Evolutionary conservation across 2,329 filamentous ascomycete genomes (phyloP), one percentile per base, ranked within the genome.

Genomic region (Fusarium floridanum): DNA sequence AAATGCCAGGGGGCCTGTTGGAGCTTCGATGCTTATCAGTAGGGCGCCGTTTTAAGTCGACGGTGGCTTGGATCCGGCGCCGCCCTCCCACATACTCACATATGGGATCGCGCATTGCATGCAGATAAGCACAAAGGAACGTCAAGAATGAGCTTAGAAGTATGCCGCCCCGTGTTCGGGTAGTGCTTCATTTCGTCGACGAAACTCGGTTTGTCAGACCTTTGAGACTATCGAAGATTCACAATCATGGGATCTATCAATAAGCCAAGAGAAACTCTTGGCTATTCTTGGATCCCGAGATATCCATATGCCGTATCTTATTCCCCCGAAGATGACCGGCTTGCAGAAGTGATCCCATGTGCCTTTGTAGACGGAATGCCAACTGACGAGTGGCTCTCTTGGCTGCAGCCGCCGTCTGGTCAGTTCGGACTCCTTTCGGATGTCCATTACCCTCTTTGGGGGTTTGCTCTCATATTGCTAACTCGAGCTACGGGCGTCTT

Each of bases 11-110:
- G 71, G 66, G 57, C 73, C 77, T 79, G 61, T 76, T 59, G 63
- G 68, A 69, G 48, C 64, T 68, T 67, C 36, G 48, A 71, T 68
- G 67, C 76, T 79, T 79, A 79, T 79, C 77, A 77, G 77, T 67
- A 61, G 66, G 66, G 70, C 63, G 63, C 72, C 64, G 64, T 76
- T 75, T 73, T 69, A 67, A 64, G 71, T 63, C 71, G 66, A 67
- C 64, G 67, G 72, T 74, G 75, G 75, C 72, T 76, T 63, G 43
- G 45, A 37, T 66, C 65, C 61, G 57, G 64, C 29, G 29, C 29
- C 29, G 29, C 62, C 63, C 61, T 66, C 66, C 62, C n/a, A 66
- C 56, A 50, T 45, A 39, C 56, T 50, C 50, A 43, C 55, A 65
- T 57, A 45, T 66, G 65, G 48, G 69, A 53, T 76, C 71, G 70